These are phyloP conservation scores for Cinchona pubescens DNA, from an alignment of 257 asterid genomes.

Conservation along the genomic window DNA sequence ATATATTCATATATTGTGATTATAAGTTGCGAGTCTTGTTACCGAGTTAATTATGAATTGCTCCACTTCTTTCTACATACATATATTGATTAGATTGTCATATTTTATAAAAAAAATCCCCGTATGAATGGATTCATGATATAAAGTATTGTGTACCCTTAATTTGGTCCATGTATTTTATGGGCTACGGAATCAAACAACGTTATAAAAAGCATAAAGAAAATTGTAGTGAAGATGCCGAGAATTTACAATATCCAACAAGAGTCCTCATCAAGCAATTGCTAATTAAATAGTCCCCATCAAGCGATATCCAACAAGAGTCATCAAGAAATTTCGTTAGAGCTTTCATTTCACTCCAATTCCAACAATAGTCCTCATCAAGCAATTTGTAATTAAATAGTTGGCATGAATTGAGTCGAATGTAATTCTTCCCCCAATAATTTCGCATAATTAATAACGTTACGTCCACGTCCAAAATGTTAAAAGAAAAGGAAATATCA, in stretches of 20 bases:
- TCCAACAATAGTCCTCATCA: background rate
- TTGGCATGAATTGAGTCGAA: too few relatives aligned
- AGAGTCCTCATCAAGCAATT: too few relatives aligned
- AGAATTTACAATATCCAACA: too few relatives aligned
- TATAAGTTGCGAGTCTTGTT: background rate
- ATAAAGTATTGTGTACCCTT: too few relatives aligned
- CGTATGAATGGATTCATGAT: too few relatives aligned
- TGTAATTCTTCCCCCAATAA: background rate
- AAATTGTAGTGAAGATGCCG: background rate
- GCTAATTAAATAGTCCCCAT: too few relatives aligned
- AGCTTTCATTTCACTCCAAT: background rate
- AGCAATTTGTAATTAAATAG: background rate
- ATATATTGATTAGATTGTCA: background rate
- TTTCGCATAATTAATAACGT: background rate
- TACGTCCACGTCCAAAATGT: background rate
- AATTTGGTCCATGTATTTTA: too few relatives aligned
- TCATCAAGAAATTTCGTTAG: too few relatives aligned
- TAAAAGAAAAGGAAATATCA: constrained; percentile 3
- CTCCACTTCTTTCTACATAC: background rate
- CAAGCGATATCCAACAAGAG: too few relatives aligned
- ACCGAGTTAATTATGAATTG: background rate
- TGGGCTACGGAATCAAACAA: background rate
- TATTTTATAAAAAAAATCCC: too few relatives aligned
- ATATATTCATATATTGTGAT: background rate
- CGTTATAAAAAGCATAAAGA: background rate